Percentiles rank a stretch among this genome's conserved stretches.
These are phyloP conservation scores for Ganoderma lingzhi DNA, from an alignment of 1,284 basidiomycete genomes.

Conservation along the genomic window DNA sequence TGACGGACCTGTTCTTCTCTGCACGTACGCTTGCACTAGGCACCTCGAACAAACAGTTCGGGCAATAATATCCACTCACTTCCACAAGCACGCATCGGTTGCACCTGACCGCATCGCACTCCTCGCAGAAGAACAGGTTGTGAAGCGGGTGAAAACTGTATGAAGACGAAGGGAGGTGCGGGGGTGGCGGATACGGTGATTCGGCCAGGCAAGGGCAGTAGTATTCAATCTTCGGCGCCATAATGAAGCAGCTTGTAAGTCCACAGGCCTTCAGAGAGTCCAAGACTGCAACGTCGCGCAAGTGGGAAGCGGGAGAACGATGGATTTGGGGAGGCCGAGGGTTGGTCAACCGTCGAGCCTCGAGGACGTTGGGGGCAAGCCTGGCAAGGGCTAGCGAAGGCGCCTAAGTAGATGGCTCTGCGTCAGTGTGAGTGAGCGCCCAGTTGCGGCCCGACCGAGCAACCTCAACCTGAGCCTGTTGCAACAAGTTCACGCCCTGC, in stretches of 20 bases:
- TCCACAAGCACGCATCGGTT: slow-evolving; percentile 92
- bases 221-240: slow-evolving; percentile 64
- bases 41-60: slow-evolving; percentile 99
- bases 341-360: background rate
- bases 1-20: slow-evolving; percentile 88
- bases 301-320: background rate
- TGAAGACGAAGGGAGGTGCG: slow-evolving; percentile 76
- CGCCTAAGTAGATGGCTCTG: background rate
- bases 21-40: slow-evolving; percentile 95
- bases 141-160: slow-evolving; percentile 85
- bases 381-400: slow-evolving; percentile 35
- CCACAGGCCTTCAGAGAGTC: background rate
- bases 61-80: slow-evolving; percentile 97
- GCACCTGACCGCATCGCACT: slow-evolving; percentile 95
- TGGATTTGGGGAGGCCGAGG: background rate
- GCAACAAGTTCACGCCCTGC: no score
- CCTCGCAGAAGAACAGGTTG: slow-evolving; percentile 96
- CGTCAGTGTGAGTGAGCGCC: no score
- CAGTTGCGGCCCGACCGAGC: no score
- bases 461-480: no score
- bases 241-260: slow-evolving; percentile 30
- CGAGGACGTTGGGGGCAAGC: background rate
- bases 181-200: slow-evolving; percentile 73
- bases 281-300: background rate
- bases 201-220: slow-evolving; percentile 76